Evolutionary conservation across 2,329 filamentous ascomycete genomes (phyloP).

Genomic region (Aspergillus sp.): DNA sequence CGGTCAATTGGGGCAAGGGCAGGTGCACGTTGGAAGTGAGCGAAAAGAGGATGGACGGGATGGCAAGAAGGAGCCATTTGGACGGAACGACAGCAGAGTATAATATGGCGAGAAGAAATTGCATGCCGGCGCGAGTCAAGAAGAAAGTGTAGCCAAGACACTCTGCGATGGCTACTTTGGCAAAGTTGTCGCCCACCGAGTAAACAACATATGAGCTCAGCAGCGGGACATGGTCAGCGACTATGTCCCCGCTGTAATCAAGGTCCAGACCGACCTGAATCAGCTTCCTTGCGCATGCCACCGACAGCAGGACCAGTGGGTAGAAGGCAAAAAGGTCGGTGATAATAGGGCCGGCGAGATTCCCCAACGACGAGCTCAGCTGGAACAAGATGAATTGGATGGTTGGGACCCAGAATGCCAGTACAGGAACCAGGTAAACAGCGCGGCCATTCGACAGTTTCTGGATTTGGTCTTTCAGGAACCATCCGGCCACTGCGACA

Average conservation of each 20-base stretch:
- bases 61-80: constrained; percentile 53
- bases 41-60: constrained; percentile 59
- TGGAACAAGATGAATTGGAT: constrained; percentile 63
- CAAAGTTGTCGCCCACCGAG: constrained; percentile 37
- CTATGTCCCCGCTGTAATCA: constrained; percentile 44
- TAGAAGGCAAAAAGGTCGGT: constrained; percentile 67
- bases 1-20: constrained; percentile 50
- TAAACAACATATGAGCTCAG: constrained; percentile 59
- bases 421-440: constrained; percentile 53
- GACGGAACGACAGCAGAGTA: constrained; percentile 63
- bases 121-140: constrained; percentile 62
- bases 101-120: constrained; percentile 55
- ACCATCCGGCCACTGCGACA: constrained; percentile 62
- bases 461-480: constrained; percentile 49
- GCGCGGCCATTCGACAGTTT: constrained; percentile 41
- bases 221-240: constrained; percentile 56
- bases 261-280: constrained; percentile 53
- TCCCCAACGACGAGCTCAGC: constrained; percentile 57
- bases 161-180: constrained; percentile 32
- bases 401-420: constrained; percentile 66
- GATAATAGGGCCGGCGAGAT: constrained; percentile 61
- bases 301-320: constrained; percentile 56
- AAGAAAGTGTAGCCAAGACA: constrained; percentile 54
- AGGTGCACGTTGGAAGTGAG: constrained; percentile 66
- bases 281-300: constrained; percentile 54